Evolutionary conservation across 257 asterid species (phyloP), one percentile per base, ranked within the genome.

Genomic region (Ilex asprella): DNA sequence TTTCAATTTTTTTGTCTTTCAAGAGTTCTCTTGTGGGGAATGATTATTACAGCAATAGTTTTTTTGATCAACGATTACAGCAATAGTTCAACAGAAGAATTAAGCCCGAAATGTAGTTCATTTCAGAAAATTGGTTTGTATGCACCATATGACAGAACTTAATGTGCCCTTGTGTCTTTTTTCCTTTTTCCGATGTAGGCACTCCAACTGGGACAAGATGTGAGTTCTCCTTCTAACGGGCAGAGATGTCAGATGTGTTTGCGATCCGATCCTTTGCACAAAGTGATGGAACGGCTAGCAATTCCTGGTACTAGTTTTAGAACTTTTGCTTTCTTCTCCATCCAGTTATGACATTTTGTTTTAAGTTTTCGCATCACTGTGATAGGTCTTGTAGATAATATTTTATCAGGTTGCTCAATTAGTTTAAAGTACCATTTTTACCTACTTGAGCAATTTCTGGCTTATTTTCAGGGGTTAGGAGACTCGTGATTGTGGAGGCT

Each of bases 191-290:
- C 27, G 32, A 44, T 74, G 15, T 57, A 83, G 94, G 94, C 94
- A 30, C 69, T 86, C 59, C 94, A 86, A 73, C 76, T 79, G 72
- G 82, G 94, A 44, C 88, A 86, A 71, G 91, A 86, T 70, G 82
- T 84, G 53, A 70, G 55, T 70, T 76, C 88, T 58, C 73, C 91
- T 44, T 67, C 72, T 74, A 79, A 63, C 73, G 84, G 83, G 44
- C 88, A 83, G 82, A 78, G 94, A 71, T 86, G 94, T 66, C 90
- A 83, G 54, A 86, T 86, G 94, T 86, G 94, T 69, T 80, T 86
- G 73, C 76, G 86, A 43, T 79, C 90, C 11, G 90, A 86, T 68
- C 82, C 90, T 58, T 70, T 86, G 75, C 90, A 81, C 54, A 81
- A 86, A 77, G 82, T 86, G 68, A 81, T 86, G 90, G 90, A 86